Evolutionary conservation across 2,329 filamentous ascomycete species (phyloP).

Genomic region (Cryphonectria carpinicola): DNA sequence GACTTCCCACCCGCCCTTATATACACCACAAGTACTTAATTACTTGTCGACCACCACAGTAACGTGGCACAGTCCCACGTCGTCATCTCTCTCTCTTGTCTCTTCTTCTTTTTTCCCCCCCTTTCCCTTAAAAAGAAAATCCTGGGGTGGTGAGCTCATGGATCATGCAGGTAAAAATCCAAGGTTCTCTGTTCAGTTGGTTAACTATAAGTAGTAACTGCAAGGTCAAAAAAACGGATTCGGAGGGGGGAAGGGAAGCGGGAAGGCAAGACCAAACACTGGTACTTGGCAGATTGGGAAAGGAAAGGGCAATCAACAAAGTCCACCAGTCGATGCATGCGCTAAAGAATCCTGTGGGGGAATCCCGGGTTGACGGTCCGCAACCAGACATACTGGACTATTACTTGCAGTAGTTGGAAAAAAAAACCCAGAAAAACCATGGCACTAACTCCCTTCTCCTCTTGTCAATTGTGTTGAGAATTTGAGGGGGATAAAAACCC

Average conservation of each 20-base stretch:
- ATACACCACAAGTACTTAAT: neutral
- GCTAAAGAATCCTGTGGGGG: neutral
- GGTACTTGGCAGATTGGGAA: neutral
- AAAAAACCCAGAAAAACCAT: neutral
- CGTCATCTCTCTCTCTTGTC: neutral
- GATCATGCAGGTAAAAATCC: neutral
- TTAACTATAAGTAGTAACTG: neutral
- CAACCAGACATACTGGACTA: no score
- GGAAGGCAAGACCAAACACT: conserved; percentile 5
- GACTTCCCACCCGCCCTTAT: neutral
- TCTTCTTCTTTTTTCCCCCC: no score
- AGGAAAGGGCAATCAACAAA: neutral
- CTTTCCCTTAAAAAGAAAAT: no score
- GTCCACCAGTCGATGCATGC: conserved; percentile 9
- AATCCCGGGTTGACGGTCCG: conserved; percentile 10
- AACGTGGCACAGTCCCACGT: neutral
- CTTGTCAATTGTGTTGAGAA: neutral
- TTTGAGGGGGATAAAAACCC: neutral
- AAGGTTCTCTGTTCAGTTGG: neutral
- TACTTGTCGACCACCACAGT: neutral
- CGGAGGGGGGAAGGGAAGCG: neutral
- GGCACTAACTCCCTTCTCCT: neutral
- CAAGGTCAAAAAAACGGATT: neutral
- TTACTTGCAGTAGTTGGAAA: neutral
- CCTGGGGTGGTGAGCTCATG: neutral